Evolutionary conservation across 1,284 basidiomycete genomes (phyloP), one percentile per base, ranked within the genome.

Genomic region (Inonotus obliquus): DNA sequence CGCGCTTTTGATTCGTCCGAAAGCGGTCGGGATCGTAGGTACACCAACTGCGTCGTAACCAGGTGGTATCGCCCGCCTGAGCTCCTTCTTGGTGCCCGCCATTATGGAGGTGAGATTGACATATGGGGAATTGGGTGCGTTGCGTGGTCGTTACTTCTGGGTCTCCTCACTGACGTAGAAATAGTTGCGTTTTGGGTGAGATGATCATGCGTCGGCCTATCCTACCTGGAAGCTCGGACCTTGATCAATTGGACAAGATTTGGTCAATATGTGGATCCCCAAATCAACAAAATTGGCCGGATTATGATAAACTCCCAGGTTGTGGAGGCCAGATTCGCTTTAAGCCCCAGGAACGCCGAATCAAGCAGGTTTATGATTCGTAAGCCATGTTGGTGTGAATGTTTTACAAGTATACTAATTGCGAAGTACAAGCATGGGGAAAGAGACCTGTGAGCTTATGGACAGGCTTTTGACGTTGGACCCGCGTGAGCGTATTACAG

Each of bases 11-110:
- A 88, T 66, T 76, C 79, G 4, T 77, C 73, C 49, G 75, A 81
- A 53, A 77, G 78, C 35, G 75, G 74, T 6, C 76, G 78, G 19
- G 85, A 87, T 60, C 79, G 83, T 49, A 86, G 89, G 72, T 98
- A 98, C 72, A 99, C 97, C 1, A 96, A 96, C 69, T 97, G 94
- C 75, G 97, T 99, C 27, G 96, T 99, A n/a, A 99, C 96, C 9
- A 79, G 96, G 48, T 99, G 97, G 96, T 99, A 99, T 72, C 86
- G 97, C 32, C 96, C 97, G 4, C 96, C 97, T 0, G 96, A 99
- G 76, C 79, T 99, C 1, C 78, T 99, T 17, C 81, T 98, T 4
- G 96, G 96, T 45, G 90, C 93, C 38, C 81, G 87, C 54, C 84
- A 91, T 66, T 99, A 99, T 70, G 93, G 93, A 3, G 92, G 93